phyloP scores from a whole-genome alignment of 495 filamentous ascomycete genomes.

The Lichenothelia convexa region DNA sequence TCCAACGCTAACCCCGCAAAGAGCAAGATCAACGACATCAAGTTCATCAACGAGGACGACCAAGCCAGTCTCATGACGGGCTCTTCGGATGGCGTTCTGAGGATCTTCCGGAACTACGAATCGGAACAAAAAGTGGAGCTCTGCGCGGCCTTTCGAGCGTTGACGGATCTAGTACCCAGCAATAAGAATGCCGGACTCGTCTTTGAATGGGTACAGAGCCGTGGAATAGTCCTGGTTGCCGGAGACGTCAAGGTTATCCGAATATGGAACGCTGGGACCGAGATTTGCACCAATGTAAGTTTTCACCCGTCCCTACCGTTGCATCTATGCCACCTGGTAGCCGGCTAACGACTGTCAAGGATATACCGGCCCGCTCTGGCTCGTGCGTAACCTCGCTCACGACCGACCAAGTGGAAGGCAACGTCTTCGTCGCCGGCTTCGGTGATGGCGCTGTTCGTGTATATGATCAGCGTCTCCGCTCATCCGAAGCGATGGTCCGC shows the following conservation, averaged over 20 bases:
- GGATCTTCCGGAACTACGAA: constrained; percentile 85
- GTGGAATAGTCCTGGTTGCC: constrained; percentile 79
- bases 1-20: constrained; percentile 83
- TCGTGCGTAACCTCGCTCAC: constrained; percentile 92
- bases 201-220: constrained; percentile 97
- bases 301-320: no score
- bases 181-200: constrained; percentile 88
- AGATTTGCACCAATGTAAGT: constrained; percentile 84
- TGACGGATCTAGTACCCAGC: constrained; percentile 81
- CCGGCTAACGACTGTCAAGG: no score
- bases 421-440: constrained; percentile 89
- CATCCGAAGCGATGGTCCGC: constrained; percentile 74
- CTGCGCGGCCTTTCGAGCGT: constrained; percentile 77
- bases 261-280: constrained; percentile 86
- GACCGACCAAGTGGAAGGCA: constrained; percentile 90
- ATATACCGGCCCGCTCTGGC: constrained; percentile 88
- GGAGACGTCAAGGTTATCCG: constrained; percentile 91
- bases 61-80: constrained; percentile 87
- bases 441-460: constrained; percentile 92
- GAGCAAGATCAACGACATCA: constrained; percentile 81
- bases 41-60: constrained; percentile 97
- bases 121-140: constrained; percentile 54
- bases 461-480: constrained; percentile 71
- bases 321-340: no score
- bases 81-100: constrained; percentile 81